Evolutionary conservation across 768 basidiomycete species (phyloP).

Genomic region (Boletus pseudo-olivaceus): DNA sequence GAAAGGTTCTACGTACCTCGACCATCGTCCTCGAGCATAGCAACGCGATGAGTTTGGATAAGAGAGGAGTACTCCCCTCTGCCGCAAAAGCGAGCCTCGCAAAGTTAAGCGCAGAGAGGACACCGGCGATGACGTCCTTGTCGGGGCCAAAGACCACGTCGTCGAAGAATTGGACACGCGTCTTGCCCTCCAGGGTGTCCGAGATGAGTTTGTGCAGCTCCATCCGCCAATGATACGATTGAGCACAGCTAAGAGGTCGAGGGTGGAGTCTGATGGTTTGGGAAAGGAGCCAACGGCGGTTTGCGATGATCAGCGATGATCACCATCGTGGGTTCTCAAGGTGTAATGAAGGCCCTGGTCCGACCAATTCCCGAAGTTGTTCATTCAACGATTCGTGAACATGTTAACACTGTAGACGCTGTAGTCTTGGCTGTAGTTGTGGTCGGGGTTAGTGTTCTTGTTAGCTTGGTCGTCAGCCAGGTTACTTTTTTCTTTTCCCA

Average conservation of each 20-base stretch:
- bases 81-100: conserved; percentile 42
- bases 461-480: no score
- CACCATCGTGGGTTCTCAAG: neutral
- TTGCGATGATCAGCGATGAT: conserved; percentile 1
- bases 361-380: no score
- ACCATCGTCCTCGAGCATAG: conserved; percentile 15
- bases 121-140: conserved; percentile 40
- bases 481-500: neutral
- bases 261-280: neutral
- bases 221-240: conserved; percentile 2
- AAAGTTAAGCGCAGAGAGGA: conserved; percentile 59
- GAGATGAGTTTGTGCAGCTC: conserved; percentile 9
- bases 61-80: neutral
- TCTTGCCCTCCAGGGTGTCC: conserved; percentile 24
- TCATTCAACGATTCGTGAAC: no score
- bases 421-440: no score
- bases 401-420: no score
- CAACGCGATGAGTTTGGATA: conserved; percentile 10
- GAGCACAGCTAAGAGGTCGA: neutral
- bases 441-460: no score
- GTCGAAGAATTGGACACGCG: conserved; percentile 38
- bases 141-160: conserved; percentile 39
- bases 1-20: conserved; percentile 10
- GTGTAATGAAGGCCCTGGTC: neutral
- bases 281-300: conserved; percentile 2